Conservation (phyloP, 148 eudicot genomes). For the Dianthus caryophyllus region DNA sequence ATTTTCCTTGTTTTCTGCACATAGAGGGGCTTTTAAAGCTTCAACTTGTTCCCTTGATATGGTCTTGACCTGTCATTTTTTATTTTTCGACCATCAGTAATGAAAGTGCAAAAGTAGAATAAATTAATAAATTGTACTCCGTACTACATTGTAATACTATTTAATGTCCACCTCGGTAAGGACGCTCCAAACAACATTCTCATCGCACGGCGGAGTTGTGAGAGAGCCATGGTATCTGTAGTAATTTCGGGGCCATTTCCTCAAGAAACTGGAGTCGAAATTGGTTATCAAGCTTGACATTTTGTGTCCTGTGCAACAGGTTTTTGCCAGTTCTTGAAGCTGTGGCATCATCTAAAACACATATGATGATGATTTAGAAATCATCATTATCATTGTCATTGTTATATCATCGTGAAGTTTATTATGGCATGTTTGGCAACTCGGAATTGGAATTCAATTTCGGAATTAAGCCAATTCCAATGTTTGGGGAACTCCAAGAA, state of each 20-base stretch:
- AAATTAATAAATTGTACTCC: no score
- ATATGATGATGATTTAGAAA: no score
- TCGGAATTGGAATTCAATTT: no score
- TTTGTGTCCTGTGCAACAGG: not conserved
- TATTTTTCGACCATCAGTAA: not conserved
- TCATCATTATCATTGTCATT: no score
- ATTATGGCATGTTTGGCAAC: no score
- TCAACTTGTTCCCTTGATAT: slow-evolving; percentile 44
- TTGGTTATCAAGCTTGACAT: not conserved
- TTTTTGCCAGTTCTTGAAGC: slow-evolving; percentile 15
- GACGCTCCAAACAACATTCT: slow-evolving; percentile 56
- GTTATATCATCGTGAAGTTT: no score
- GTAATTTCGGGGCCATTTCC: slow-evolving; percentile 39
- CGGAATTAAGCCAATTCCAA: no score
- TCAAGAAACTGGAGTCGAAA: no score
- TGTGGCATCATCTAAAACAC: slow-evolving; percentile 23
- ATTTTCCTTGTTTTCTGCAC: slow-evolving; percentile 40
- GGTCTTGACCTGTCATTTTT: slow-evolving; percentile 33
- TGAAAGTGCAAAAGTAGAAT: no score
- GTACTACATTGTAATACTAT: no score
- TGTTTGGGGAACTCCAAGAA: no score
- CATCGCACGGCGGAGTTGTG: slow-evolving; percentile 80
- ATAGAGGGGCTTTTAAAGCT: slow-evolving; percentile 42
- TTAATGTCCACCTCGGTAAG: slow-evolving; percentile 35
- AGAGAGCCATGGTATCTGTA: no score